Evolutionary conservation across 2,329 filamentous ascomycete species (phyloP).

Genomic region (Diaporthe eres): DNA sequence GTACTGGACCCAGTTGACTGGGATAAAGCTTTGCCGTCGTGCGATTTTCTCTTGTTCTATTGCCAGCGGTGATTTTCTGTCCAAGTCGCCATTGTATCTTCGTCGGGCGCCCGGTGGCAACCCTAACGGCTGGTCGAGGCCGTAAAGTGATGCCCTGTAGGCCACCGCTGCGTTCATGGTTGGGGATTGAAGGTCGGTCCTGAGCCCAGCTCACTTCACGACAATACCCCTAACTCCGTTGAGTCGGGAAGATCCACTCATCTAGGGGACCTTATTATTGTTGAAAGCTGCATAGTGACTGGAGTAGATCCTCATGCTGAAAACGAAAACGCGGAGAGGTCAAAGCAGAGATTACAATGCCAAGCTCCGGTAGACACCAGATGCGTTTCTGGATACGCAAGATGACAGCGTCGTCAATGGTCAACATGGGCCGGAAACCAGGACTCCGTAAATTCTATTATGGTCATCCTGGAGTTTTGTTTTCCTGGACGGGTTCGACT

Average conservation of each 20-base stretch:
- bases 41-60: background rate
- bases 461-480: slow-evolving; percentile 2
- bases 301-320: background rate
- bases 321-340: background rate
- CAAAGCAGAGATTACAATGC: slow-evolving; percentile 6
- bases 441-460: slow-evolving; percentile 18
- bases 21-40: slow-evolving; percentile 3
- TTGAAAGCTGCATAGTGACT: background rate
- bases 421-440: slow-evolving; percentile 16
- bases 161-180: slow-evolving; percentile 16
- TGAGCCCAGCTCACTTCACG: slow-evolving; percentile 14
- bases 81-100: background rate
- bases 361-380: background rate
- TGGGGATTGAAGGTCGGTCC: background rate
- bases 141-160: slow-evolving; percentile 25
- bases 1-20: slow-evolving; percentile 30
- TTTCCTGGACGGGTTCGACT: background rate
- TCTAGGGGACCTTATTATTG: background rate
- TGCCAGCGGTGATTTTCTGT: background rate
- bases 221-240: background rate
- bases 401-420: background rate
- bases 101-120: slow-evolving; percentile 1
- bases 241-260: background rate
- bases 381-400: slow-evolving; percentile 13
- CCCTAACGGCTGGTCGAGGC: slow-evolving; percentile 28